A percentile compares a stretch with the other conserved stretches of the same genome.
Conservation (phyloP, 257 asterid genomes). For the Solanum medicagineum region DNA sequence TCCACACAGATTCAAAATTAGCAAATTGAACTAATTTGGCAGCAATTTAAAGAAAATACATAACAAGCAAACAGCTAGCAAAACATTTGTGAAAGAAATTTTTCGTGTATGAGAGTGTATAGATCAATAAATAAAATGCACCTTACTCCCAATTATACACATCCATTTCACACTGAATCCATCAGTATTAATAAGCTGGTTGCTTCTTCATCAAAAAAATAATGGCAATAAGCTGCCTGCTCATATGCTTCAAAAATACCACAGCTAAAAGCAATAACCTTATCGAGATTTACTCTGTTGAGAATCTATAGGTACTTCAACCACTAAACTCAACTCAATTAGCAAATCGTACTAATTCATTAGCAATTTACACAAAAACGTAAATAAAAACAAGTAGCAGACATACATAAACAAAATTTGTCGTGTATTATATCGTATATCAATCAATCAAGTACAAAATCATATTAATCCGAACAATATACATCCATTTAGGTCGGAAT, state of each 20-base stretch:
- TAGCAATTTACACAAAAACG: not conserved
- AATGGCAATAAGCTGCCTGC: not conserved
- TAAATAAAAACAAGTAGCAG: not conserved
- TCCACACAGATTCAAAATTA: not conserved
- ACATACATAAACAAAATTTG: not conserved
- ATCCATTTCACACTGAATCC: not conserved
- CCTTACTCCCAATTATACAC: not conserved
- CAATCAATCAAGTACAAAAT: not conserved
- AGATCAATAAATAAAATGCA: not conserved
- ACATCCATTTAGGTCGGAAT: not conserved
- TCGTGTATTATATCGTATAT: not conserved
- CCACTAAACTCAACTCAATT: not conserved
- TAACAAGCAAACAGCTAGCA: not conserved
- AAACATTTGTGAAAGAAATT: not conserved
- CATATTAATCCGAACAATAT: not conserved
- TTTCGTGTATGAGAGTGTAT: not conserved
- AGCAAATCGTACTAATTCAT: not conserved
- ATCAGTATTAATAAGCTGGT: not conserved
- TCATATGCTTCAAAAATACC: not conserved
- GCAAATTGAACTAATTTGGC: not conserved
- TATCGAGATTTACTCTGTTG: not conserved
- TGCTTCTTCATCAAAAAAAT: not conserved
- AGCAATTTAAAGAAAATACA: not conserved
- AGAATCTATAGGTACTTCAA: not conserved
- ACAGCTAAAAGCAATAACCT: not conserved